Evolutionary conservation across 441 rosid genomes (phyloP).

Genomic region (Eutrema salsugineum): DNA sequence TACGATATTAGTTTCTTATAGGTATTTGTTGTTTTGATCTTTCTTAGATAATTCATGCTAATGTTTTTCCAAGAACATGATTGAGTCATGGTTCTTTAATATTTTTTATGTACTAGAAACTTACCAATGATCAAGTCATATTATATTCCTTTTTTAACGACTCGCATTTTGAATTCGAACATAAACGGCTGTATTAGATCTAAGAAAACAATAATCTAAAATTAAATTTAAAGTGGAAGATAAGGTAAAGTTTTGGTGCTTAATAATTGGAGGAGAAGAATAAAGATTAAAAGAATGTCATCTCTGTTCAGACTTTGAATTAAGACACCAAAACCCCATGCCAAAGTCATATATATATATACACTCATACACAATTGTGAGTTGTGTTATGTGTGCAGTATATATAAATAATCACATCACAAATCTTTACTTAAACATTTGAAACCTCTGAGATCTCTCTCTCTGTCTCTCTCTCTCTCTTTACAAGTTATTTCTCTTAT

Average conservation of each 20-base stretch:
- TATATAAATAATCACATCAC: conserved; percentile 28
- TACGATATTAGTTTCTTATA: not conserved
- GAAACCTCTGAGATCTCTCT: conserved; percentile 10
- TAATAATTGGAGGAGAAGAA: conserved; percentile 29
- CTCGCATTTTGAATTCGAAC: conserved; percentile 27
- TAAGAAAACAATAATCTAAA: conserved; percentile 18
- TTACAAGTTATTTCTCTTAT: not conserved
- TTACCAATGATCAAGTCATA: conserved; percentile 25
- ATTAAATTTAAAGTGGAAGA: conserved; percentile 27
- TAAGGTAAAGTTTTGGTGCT: conserved; percentile 34
- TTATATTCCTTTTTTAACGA: conserved; percentile 2
- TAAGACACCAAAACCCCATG: conserved; percentile 34
- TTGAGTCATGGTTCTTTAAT: conserved; percentile 16
- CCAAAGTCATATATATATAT: conserved; percentile 29
- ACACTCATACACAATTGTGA: not conserved
- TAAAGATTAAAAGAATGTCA: conserved; percentile 9
- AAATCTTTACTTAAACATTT: conserved; percentile 23
- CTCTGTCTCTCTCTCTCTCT: not conserved
- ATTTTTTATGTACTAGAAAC: not conserved
- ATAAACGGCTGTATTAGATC: conserved; percentile 34
- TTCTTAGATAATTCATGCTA: not conserved
- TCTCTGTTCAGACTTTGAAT: conserved; percentile 30
- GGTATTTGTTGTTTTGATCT: not conserved
- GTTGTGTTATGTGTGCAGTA: conserved; percentile 4
- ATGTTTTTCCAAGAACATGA: conserved; percentile 19